A percentile compares a stretch with the other conserved stretches of the same genome.
phyloP scores from a whole-genome alignment of 2,329 filamentous ascomycete genomes.

The Fusarium nanum region DNA sequence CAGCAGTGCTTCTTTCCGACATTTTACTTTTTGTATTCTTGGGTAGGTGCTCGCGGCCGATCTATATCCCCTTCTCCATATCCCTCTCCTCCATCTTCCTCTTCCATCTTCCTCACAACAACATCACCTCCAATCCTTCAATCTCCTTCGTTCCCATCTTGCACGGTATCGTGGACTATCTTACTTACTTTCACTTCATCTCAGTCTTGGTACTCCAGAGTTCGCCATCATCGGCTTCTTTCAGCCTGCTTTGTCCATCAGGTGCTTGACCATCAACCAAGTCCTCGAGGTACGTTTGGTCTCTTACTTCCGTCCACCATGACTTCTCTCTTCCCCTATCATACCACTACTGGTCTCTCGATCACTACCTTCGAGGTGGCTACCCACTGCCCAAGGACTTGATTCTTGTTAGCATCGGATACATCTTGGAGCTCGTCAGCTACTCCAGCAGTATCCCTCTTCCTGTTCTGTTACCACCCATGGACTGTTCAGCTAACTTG shows the following conservation, averaged over 20 bases:
- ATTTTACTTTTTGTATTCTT: conserved; percentile 31
- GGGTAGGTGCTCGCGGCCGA: conserved; percentile 38
- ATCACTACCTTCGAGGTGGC: too few species aligned
- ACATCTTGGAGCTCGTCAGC: neutral
- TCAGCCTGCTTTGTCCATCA: conserved; percentile 46
- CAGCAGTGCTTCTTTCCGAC: conserved; percentile 33
- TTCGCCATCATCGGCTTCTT: conserved; percentile 53
- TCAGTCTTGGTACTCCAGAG: conserved; percentile 63
- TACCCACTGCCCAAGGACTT: neutral
- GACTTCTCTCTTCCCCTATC: neutral
- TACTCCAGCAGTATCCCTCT: neutral
- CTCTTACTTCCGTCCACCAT: neutral
- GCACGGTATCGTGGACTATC: conserved; percentile 70
- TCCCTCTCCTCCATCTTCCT: conserved; percentile 9
- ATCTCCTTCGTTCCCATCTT: conserved; percentile 60
- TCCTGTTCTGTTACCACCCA: neutral
- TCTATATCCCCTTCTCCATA: neutral
- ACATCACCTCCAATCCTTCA: conserved; percentile 59
- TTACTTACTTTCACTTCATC: conserved; percentile 69
- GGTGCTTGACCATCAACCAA: conserved; percentile 46
- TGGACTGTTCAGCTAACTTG: neutral
- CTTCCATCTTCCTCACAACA: conserved; percentile 56
- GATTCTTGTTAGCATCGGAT: neutral
- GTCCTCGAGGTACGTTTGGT: conserved; percentile 43
- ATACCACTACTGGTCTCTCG: too few species aligned